Percentiles rank a stretch among this genome's conserved stretches.
phyloP scores from a whole-genome alignment of 106 monocot genomes.

The Acorus calamus region DNA sequence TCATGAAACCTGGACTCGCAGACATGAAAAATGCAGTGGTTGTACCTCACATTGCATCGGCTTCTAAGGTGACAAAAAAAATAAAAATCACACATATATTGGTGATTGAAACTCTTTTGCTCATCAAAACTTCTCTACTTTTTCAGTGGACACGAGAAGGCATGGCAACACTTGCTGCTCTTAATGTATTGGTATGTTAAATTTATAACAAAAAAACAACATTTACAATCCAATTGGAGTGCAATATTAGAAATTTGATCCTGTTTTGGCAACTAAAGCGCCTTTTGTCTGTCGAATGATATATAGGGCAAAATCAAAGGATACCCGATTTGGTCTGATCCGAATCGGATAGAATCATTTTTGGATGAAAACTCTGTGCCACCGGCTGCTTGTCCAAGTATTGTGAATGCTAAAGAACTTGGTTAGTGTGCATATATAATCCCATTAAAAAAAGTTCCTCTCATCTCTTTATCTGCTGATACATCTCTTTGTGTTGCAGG shows the following conservation, averaged over 20 bases:
- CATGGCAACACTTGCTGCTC: conserved; percentile 94
- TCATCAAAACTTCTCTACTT: not conserved
- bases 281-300: not conserved
- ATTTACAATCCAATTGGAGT: too few species aligned
- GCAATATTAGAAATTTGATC: not conserved
- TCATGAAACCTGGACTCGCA: conserved; percentile 98
- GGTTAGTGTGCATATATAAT: conserved; percentile 23
- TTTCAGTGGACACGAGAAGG: conserved; percentile 96
- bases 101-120: not conserved
- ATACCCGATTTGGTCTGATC: conserved; percentile 71
- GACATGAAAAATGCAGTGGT: conserved; percentile 85
- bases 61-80: conserved; percentile 60
- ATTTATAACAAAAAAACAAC: not conserved
- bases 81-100: not conserved
- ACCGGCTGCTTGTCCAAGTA: conserved; percentile 83
- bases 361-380: conserved; percentile 59
- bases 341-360: conserved; percentile 68
- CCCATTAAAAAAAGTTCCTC: too few species aligned
- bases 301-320: conserved; percentile 92
- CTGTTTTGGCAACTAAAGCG: not conserved
- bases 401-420: conserved; percentile 87
- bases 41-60: conserved; percentile 98
- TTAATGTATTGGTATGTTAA: conserved; percentile 79
- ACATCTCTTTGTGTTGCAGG: too few species aligned
- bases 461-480: too few species aligned